Base-by-base conservation (phyloP, 148 eudicot genomes). In the Spergularia marina region DNA sequence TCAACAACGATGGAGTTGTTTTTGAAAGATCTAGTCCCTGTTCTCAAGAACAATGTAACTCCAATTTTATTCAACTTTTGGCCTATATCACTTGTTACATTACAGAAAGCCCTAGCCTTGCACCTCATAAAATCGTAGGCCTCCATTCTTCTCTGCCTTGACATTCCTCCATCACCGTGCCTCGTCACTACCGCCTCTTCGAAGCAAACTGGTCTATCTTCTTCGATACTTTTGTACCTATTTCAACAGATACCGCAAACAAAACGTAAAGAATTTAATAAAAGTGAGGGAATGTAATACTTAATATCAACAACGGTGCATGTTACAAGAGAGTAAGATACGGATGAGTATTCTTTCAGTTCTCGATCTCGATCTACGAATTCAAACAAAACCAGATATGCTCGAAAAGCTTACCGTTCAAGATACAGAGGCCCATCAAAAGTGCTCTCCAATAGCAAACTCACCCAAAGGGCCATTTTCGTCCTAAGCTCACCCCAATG, bases 101-200 rank as follows among this genome's bases (percentile, higher is more conserved):
- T 86, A 60, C 95, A 88, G 40, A 77, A 75, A 18, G 17, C 16
- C 76, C 95, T 84, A 16, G 90, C 89, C 79, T 85, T 90, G 49
- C 95, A 90, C 79, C 90, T 88, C 49, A 90, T 81, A 36, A 82
- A 44, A 85, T 87, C 92, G 73, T 80, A 90, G 0, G 77, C 86
- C 62, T 85, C 85, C 77, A 84, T 66, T 74, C 92, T 85, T 74
- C 81, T 86, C 73, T 79, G 68, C 71, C 88, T 80, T 3, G 89
- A 80, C 90, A 88, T 88, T 11, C 90, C 89, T 20, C 95, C 95
- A 49, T 88, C 89, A 62, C 84, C 87, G 65, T 90, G 92, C 80
- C 90, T 88, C 92, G 80, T 88, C 70, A 90, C 95, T 76, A 87
- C 92, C 3, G 95, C 89, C 75, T 85, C 83, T 78, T 90, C 95